Percentiles rank a stretch among this genome's conserved stretches.
Conservation (phyloP, 345 rosid genomes). For the Gossypium bickii region DNA sequence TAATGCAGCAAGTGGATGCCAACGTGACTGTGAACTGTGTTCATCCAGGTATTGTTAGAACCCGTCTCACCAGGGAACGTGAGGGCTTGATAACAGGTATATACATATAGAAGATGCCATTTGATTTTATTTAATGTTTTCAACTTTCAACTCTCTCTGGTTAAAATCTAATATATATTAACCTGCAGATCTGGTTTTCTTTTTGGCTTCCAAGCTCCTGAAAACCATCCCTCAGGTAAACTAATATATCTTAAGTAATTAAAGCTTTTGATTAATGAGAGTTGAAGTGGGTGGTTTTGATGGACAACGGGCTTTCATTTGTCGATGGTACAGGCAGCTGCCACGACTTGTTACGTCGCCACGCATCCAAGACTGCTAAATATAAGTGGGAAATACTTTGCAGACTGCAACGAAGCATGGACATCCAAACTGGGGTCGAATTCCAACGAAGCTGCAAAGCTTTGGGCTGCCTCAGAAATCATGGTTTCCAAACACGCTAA, state of each 20-base stretch:
- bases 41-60: constrained; percentile 90
- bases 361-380: constrained; percentile 52
- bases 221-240: constrained; percentile 90
- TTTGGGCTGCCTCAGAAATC: constrained; percentile 82
- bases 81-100: constrained; percentile 84
- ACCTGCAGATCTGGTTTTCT: constrained; percentile 67
- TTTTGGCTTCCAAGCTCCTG: constrained; percentile 74
- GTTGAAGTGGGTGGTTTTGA: not conserved
- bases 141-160: not conserved
- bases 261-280: not conserved
- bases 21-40: constrained; percentile 88
- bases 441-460: constrained; percentile 59
- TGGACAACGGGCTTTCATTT: not conserved
- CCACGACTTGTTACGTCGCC: constrained; percentile 90
- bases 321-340: constrained; percentile 59
- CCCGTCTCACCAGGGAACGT: constrained; percentile 87
- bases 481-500: constrained; percentile 63
- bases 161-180: not conserved
- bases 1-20: constrained; percentile 64
- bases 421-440: constrained; percentile 68
- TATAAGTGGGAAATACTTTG: constrained; percentile 71
- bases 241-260: not conserved
- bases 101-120: too few species aligned
- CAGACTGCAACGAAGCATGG: constrained; percentile 81
- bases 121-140: not conserved